Evolutionary conservation across 2,329 filamentous ascomycete genomes (phyloP), one percentile per base, ranked within the genome.

Genomic region (Fusarium oxysporum): DNA sequence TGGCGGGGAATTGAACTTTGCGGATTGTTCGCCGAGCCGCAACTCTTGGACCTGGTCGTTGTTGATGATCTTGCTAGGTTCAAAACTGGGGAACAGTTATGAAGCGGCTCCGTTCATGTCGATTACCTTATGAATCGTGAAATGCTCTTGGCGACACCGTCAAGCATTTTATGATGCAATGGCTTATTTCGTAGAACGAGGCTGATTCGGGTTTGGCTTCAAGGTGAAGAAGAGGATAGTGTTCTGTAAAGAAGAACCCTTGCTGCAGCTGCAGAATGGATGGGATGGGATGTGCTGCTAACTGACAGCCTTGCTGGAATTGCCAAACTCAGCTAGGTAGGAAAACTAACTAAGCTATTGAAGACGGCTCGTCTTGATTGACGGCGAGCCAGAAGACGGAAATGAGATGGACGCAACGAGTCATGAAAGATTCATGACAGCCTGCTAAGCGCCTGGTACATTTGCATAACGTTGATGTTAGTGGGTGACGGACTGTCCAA

Each of bases 321-420:
- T 30, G 47, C 51, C 57, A 66, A 65, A 65, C 48, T 48, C 47
- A 54, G 60, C 57, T 53, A 53, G 54, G 28, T 41, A 48, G 50
- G 32, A 41, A 54, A 58, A 62, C 65, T 40, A 54, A 54, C 50
- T 68, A 73, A 54, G 25, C 33, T 71, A 73, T 74, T 74, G 70
- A 53, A 56, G 64, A 62, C 54, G 54, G 71, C 40, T 57, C 59
- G 47, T 38, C 47, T 38, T 66, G 62, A 71, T 47, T 50, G 45
- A 61, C 48, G 65, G 48, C 53, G 51, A 63, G 57, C 55, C 65
- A 64, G 55, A 41, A 61, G 50, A 75, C 65, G 72, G 72, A 74
- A 73, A 74, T 69, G 66, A 69, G 65, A 65, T 75, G 69, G 68
- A 44, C 33, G 43, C 60, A 62, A 55, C 72, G 72, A 74, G 72